Conservation (phyloP, 1,139 yeast species). For the Saccharomycopsis phalli region DNA sequence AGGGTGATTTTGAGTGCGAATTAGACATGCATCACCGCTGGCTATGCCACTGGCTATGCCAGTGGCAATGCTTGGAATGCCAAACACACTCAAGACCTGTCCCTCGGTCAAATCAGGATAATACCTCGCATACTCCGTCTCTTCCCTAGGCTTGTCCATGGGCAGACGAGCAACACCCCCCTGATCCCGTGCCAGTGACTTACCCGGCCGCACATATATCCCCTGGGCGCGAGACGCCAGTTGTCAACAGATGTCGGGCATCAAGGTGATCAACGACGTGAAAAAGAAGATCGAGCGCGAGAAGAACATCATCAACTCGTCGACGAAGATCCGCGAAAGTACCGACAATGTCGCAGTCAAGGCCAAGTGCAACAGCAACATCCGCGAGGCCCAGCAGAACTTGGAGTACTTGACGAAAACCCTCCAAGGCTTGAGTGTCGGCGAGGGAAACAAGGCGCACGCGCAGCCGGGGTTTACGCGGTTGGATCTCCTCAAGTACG, state of each 20-base stretch:
- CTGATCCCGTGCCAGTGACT: background rate
- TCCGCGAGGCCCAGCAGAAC: conserved; percentile 85
- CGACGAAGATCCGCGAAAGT: conserved; percentile 66
- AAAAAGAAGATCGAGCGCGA: conserved; percentile 80
- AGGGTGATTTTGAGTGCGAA: too few relatives aligned
- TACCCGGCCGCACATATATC: background rate
- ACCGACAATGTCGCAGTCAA: conserved; percentile 76
- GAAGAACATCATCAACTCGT: conserved; percentile 78
- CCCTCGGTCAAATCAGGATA: conserved; percentile 20
- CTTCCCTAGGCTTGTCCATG: conserved; percentile 20
- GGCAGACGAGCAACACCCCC: background rate
- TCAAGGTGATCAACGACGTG: conserved; percentile 45
- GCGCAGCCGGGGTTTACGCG: conserved; percentile 47
- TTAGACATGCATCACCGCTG: too few relatives aligned
- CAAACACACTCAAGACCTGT: too few relatives aligned
- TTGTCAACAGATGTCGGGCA: conserved; percentile 13
- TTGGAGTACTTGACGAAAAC: conserved; percentile 81
- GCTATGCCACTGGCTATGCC: too few relatives aligned
- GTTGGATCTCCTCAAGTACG: conserved; percentile 79
- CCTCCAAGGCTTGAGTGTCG: conserved; percentile 42
- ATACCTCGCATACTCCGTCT: conserved; percentile 14
- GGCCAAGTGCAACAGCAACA: conserved; percentile 83
- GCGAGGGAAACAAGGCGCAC: conserved; percentile 1
- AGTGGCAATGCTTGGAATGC: too few relatives aligned
- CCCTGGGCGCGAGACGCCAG: background rate